These are phyloP conservation scores for Fusarium paranaense DNA, from an alignment of 2,329 filamentous ascomycete genomes.

Conservation along the genomic window DNA sequence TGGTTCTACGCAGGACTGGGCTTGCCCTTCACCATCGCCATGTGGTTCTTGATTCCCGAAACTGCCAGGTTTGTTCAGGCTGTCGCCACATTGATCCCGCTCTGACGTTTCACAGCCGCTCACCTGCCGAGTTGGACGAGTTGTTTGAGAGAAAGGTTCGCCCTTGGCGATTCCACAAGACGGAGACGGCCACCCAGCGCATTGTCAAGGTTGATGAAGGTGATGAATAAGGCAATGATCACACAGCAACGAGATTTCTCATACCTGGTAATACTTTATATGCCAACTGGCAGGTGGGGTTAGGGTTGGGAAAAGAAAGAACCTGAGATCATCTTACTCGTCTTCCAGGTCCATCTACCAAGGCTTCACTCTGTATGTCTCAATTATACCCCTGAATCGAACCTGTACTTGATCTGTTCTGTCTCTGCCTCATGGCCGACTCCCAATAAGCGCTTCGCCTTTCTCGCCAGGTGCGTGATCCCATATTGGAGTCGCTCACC, in stretches of 20 bases:
- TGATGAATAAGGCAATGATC: neutral
- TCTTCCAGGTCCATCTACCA: neutral
- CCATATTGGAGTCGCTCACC: neutral
- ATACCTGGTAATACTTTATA: too few relatives aligned
- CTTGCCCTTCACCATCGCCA: neutral
- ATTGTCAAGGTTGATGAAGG: neutral
- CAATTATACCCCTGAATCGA: neutral
- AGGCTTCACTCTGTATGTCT: too few relatives aligned
- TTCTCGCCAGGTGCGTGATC: neutral
- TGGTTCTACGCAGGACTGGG: conserved; percentile 43
- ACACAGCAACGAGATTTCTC: neutral
- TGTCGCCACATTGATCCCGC: too few relatives aligned
- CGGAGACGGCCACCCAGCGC: conserved; percentile 6
- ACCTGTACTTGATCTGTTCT: neutral
- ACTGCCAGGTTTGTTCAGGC: neutral
- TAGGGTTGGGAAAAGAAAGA: neutral
- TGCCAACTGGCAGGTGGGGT: neutral
- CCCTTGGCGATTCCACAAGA: conserved; percentile 28
- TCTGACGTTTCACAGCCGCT: conserved; percentile 7
- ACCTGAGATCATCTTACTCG: fast-evolving
- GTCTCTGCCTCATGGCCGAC: neutral
- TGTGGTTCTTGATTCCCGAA: neutral
- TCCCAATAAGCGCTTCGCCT: neutral
- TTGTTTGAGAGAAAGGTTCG: conserved; percentile 42
- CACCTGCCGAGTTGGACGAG: conserved; percentile 49